Evolutionary conservation across 805 yeast species (phyloP), one percentile per base, ranked within the genome.

Genomic region (Myxozyma kluyveri): DNA sequence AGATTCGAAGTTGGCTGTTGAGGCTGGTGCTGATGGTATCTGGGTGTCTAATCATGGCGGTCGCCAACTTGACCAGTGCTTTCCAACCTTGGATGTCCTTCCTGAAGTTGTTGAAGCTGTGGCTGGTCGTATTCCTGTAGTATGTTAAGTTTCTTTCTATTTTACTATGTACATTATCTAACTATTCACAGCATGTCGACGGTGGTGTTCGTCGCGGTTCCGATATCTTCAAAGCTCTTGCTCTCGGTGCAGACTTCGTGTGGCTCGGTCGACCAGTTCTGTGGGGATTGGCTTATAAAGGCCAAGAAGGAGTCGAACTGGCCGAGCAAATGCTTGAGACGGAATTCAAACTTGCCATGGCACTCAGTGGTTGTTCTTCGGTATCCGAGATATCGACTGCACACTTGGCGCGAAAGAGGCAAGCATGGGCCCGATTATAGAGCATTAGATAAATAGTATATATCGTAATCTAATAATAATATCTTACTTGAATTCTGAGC

Each of bases 41-140:
- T 75, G 84, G 41, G 70, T 85, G 14, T 82, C 88, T 10, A 84
- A 85, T 63, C 88, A 84, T 65, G 90, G 89, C 19, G 90, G 89
- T 9, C 71, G 89, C 49, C 88, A 84, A 63, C 70, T 85, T 42
- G 90, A 84, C 59, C 79, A 75, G 37, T 73, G 83, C 0, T 70
- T 76, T 52, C 77, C 89, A 0, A 80, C 88, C 1, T 70, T 84
- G 18, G 88, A 85, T 62, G 78, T 84, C 2, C 71, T 84, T 47
- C 80, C 80, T 1, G 84, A 83, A 55, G 75, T 81, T 10, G 70
- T 66, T 3, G 63, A 50, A 23, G 70, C 66, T 9, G 67, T 64
- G n/a, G 44, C 52, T 18, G 72, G 75, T 3, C 74, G 79, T 43
- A 68, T 82, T 41, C 83, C 82, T 45, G 73, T 84, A 4, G 50